These are phyloP conservation scores for Pseudocercospora cruenta DNA, from an alignment of 2,329 filamentous ascomycete genomes.

Conservation along the genomic window DNA sequence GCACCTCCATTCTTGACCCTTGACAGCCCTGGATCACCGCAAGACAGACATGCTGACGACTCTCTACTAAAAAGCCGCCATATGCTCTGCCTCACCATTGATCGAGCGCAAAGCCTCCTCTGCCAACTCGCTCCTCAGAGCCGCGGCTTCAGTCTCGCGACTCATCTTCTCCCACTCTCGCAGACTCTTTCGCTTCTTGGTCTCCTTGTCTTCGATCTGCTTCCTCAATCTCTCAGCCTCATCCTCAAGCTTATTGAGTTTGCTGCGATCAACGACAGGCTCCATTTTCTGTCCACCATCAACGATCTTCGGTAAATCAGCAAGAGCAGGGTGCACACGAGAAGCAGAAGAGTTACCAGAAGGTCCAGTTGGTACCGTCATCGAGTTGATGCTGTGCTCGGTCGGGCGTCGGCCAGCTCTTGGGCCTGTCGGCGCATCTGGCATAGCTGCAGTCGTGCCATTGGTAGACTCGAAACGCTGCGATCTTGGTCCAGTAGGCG, in stretches of 20 bases:
- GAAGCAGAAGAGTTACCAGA: constrained; percentile 5
- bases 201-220: constrained; percentile 52
- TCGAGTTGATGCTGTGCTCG: constrained; percentile 18
- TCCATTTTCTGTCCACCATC: constrained; percentile 50
- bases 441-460: constrained; percentile 23
- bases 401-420: constrained; percentile 32
- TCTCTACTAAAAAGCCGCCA: constrained; percentile 33
- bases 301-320: constrained; percentile 49
- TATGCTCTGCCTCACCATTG: constrained; percentile 32
- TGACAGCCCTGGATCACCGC: not conserved
- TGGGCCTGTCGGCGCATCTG: constrained; percentile 33
- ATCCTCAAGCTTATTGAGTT: constrained; percentile 51
- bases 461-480: constrained; percentile 45
- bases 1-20: not conserved
- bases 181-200: constrained; percentile 46
- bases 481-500: constrained; percentile 52
- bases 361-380: constrained; percentile 13
- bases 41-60: not conserved
- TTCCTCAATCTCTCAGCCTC: constrained; percentile 51
- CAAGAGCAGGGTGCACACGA: constrained; percentile 40
- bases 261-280: constrained; percentile 48
- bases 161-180: constrained; percentile 52
- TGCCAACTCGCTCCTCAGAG: constrained; percentile 50
- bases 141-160: constrained; percentile 50
- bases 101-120: constrained; percentile 48